Evolutionary conservation across 768 basidiomycete species (phyloP).

Genomic region (Serendipita sp.): DNA sequence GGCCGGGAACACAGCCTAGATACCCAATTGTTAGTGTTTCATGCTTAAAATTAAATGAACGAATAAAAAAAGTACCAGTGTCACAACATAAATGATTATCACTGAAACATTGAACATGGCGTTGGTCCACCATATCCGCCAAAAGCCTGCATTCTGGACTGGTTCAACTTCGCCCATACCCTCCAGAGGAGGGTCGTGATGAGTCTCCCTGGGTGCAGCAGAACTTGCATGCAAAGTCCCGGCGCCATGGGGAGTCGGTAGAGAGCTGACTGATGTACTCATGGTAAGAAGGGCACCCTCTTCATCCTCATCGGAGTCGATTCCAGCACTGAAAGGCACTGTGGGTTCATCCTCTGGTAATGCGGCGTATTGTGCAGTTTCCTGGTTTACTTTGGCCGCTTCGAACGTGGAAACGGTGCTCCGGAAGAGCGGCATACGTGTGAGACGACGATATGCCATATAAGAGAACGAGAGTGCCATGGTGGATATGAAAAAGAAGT

Average conservation of each 20-base stretch:
- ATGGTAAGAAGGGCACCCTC: neutral
- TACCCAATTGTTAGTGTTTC: neutral
- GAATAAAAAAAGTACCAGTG: slow-evolving; percentile 39
- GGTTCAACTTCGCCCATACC: slow-evolving; percentile 27
- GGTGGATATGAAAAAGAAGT: slow-evolving; percentile 58
- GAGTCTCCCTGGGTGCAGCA: neutral
- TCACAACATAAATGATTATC: slow-evolving; percentile 60
- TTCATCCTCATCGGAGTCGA: neutral
- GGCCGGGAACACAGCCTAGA: slow-evolving; percentile 71
- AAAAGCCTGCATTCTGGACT: slow-evolving; percentile 27
- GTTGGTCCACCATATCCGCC: slow-evolving; percentile 31
- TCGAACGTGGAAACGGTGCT: slow-evolving; percentile 35
- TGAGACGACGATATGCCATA: slow-evolving; percentile 41
- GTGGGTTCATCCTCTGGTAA: neutral
- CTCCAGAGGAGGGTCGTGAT: slow-evolving; percentile 21
- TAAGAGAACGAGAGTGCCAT: slow-evolving; percentile 42
- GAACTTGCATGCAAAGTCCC: neutral
- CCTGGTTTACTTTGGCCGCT: slow-evolving; percentile 16
- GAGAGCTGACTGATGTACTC: neutral
- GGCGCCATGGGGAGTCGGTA: neutral
- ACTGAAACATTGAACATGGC: slow-evolving; percentile 53
- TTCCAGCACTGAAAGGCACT: neutral
- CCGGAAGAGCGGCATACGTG: slow-evolving; percentile 43
- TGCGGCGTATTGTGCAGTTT: neutral
- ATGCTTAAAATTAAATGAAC: neutral